A percentile compares a stretch with the other conserved stretches of the same genome.
Conservation (phyloP, 441 rosid genomes). For the Isatis lusitanica region DNA sequence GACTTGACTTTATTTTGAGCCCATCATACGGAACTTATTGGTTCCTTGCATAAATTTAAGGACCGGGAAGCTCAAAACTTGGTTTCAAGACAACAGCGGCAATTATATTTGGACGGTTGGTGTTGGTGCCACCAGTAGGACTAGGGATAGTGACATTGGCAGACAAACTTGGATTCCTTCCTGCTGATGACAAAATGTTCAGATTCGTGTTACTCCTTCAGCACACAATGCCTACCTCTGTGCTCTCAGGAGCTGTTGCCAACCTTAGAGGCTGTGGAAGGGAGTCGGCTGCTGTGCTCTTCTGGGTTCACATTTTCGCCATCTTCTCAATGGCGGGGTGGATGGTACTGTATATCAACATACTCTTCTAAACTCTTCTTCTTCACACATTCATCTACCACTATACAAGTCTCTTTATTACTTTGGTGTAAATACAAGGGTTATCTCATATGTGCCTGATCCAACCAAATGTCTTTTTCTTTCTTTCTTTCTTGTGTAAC, state of each 20-base stretch:
- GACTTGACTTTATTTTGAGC: neutral
- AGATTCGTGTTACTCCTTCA: slow-evolving; percentile 88
- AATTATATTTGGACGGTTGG: slow-evolving; percentile 69
- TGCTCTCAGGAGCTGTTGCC: slow-evolving; percentile 95
- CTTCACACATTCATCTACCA: slow-evolving; percentile 9
- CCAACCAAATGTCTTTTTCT: neutral
- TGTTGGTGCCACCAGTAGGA: slow-evolving; percentile 87
- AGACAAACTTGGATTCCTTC: slow-evolving; percentile 92
- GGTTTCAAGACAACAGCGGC: slow-evolving; percentile 86
- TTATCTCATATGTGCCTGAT: slow-evolving; percentile 24
- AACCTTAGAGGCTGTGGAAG: slow-evolving; percentile 93
- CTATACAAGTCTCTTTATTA: neutral
- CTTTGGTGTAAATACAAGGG: slow-evolving; percentile 12
- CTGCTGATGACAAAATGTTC: slow-evolving; percentile 91
- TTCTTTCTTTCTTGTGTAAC: slow-evolving; percentile 7
- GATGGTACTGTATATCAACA: slow-evolving; percentile 76
- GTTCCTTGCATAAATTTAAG: slow-evolving; percentile 42
- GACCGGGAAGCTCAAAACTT: slow-evolving; percentile 94
- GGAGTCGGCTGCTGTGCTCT: slow-evolving; percentile 90
- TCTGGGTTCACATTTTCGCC: slow-evolving; percentile 98
- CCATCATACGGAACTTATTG: neutral
- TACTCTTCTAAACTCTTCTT: slow-evolving; percentile 58
- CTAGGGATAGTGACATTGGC: slow-evolving; percentile 89
- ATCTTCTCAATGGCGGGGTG: slow-evolving; percentile 90
- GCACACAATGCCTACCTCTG: slow-evolving; percentile 96